phyloP scores from a whole-genome alignment of 2,329 filamentous ascomycete species.

The Harringtonia aguacate region DNA sequence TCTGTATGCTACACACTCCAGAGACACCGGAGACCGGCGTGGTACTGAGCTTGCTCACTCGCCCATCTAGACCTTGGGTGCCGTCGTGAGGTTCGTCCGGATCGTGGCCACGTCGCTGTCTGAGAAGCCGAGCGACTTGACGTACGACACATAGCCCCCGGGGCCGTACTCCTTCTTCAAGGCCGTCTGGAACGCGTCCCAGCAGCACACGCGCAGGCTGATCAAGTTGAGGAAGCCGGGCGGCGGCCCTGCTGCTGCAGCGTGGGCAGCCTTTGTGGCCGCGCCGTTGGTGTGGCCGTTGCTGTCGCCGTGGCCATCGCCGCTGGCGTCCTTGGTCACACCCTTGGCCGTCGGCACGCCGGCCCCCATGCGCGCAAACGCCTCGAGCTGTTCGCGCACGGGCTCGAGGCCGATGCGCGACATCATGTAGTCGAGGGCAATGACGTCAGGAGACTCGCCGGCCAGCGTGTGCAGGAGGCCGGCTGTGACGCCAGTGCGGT shows the following conservation, averaged over 20 bases:
- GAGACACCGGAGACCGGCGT: too few species aligned
- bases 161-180: conserved; percentile 26
- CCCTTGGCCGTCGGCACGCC: conserved; percentile 10
- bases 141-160: conserved; percentile 39
- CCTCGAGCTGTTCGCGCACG: conserved; percentile 34
- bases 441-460: conserved; percentile 29
- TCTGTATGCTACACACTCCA: too few species aligned
- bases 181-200: conserved; percentile 32
- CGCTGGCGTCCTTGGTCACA: not conserved
- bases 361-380: conserved; percentile 27
- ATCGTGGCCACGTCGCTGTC: conserved; percentile 33
- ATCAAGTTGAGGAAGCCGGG: conserved; percentile 39
- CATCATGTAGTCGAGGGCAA: conserved; percentile 40
- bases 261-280: not conserved
- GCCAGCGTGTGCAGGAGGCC: conserved; percentile 40
- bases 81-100: conserved; percentile 28
- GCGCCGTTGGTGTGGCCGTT: not conserved
- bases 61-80: not conserved
- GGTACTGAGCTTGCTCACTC: too few species aligned
- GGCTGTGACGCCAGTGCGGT: conserved; percentile 41
- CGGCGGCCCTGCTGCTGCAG: too few species aligned
- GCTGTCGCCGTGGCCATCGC: not conserved
- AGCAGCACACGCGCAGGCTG: conserved; percentile 31
- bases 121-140: conserved; percentile 34
- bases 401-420: conserved; percentile 43